Evolutionary conservation across 1,284 basidiomycete genomes (phyloP), one percentile per base, ranked within the genome.

Genomic region (Microbotryomycetes sp.): DNA sequence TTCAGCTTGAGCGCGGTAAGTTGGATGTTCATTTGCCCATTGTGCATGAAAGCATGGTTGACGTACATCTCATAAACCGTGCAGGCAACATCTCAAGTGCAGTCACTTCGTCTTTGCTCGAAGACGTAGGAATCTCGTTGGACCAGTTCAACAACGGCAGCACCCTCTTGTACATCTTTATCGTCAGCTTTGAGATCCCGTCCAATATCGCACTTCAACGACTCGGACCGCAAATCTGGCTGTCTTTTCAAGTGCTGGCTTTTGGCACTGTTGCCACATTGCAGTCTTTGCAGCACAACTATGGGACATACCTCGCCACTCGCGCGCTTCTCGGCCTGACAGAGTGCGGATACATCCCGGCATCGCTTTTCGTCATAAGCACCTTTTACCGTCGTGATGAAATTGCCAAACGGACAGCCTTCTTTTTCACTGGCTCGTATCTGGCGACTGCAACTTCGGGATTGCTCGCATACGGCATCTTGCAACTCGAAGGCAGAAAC

Each of bases 151-250:
- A 75, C 65, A 52, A 61, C 26, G 73, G 73, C 16, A 70, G 73
- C 55, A 60, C 69, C 0, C 58, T 75, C 23, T 61, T 75, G 5
- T 75, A 67, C 51, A 61, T 74, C 41, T 73, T 73, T 45, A 75
- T 75, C 60, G 68, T 75, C 27, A 60, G 75, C 1, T 64, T 73
- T 45, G 74, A 75, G 57, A 69, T 75, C 45, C 75, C 74, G 0
- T 71, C 71, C 15, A 71, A 73, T 46, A 60, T 71, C 59, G 54
- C 67, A 23, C 53, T 74, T 0, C 68, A 72, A 56, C 52, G 58
- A 9, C 52, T 73, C n/a, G 71, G 72, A 2, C 64, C 71, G 1
- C 59, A 47, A 2, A 64, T 67, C 16, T 72, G 71, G 73, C 59
- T 71, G 30, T 65, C 70, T 13, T 60, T 73, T 46, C 71, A 73